Percentiles rank a stretch among this genome's conserved stretches.
These are phyloP conservation scores for Pyricularia grisea DNA, from an alignment of 2,329 filamentous ascomycete species.

Conservation along the genomic window DNA sequence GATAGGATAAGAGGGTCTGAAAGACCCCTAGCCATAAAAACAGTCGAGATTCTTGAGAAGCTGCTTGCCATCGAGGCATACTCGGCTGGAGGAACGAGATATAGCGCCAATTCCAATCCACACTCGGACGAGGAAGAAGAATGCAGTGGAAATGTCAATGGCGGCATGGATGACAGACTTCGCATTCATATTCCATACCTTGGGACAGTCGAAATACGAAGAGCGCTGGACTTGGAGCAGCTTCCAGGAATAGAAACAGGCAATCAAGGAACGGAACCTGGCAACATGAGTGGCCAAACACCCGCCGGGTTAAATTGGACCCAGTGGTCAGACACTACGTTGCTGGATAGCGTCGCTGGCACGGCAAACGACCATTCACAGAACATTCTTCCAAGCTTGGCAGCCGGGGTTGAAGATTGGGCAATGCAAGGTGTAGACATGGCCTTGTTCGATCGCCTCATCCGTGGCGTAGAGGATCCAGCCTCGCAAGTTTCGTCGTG, in stretches of 20 bases:
- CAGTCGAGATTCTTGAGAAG: conserved; percentile 20
- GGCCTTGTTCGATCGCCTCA: conserved; percentile 20
- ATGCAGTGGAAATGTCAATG: conserved; percentile 10
- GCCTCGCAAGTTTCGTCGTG: neutral
- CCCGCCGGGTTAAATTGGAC: neutral
- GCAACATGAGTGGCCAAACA: neutral
- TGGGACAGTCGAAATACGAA: conserved; percentile 25
- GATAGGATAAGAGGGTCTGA: conserved; percentile 19
- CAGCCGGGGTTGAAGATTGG: conserved; percentile 20
- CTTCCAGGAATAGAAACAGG: neutral
- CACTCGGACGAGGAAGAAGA: conserved; percentile 10
- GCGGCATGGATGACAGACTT: conserved; percentile 6
- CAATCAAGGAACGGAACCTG: too few species aligned
- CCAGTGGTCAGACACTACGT: neutral
- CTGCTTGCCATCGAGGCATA: conserved; percentile 29
- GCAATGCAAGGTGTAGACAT: conserved; percentile 23
- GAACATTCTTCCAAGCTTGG: conserved; percentile 9
- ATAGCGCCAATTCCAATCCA: conserved; percentile 15
- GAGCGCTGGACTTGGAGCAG: neutral
- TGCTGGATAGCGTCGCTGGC: neutral
- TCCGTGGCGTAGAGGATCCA: neutral
- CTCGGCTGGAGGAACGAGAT: conserved; percentile 17
- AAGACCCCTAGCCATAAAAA: conserved; percentile 20
- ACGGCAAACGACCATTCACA: too few species aligned
- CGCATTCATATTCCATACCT: conserved; percentile 32